A percentile compares a stretch with the other conserved stretches of the same genome.
These are phyloP conservation scores for Rhodosorus marinus DNA, from an alignment of 23 red algal species.

Conservation along the genomic window DNA sequence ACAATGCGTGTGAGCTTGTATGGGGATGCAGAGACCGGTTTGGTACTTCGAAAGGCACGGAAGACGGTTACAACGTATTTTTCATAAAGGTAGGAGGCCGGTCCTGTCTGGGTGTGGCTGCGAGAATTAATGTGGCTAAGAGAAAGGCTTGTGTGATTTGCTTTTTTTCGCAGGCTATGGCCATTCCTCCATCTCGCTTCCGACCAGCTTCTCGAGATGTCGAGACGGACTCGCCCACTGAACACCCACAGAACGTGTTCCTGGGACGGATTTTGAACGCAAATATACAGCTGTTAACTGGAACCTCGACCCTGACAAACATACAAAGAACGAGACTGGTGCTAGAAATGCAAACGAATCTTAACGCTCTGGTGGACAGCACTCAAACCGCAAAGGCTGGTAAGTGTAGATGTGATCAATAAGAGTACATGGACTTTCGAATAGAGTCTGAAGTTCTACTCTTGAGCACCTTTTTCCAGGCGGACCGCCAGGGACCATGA, in stretches of 20 bases:
- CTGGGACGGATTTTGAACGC: constrained; percentile 30
- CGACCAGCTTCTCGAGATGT: constrained; percentile 25
- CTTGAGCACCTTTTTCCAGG: not conserved
- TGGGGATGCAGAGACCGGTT: constrained; percentile 18
- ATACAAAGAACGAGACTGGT: not conserved
- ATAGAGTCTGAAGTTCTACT: too few species aligned
- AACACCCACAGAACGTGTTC: constrained; percentile 86
- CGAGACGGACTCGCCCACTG: constrained; percentile 16
- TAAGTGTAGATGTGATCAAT: too few species aligned
- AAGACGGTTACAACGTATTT: not conserved
- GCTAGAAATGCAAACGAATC: constrained; percentile 27
- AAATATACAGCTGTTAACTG: constrained; percentile 13
- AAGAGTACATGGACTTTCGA: too few species aligned
- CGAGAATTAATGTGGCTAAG: too few species aligned
- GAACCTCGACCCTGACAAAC: not conserved
- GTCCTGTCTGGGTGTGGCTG: too few species aligned
- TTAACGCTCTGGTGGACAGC: constrained; percentile 51
- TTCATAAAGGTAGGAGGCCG: not conserved
- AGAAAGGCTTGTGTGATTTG: too few species aligned
- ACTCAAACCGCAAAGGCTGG: not conserved
- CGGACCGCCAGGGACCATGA: too few species aligned
- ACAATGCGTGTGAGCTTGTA: constrained; percentile 21
- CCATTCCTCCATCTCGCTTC: constrained; percentile 67
- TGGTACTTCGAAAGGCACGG: not conserved
- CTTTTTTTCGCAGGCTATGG: constrained; percentile 37